A percentile compares a stretch with the other conserved stretches of the same genome.
Evolutionary conservation across 1,284 basidiomycete genomes (phyloP).

Genomic region (Papiliotrema laurentii): DNA sequence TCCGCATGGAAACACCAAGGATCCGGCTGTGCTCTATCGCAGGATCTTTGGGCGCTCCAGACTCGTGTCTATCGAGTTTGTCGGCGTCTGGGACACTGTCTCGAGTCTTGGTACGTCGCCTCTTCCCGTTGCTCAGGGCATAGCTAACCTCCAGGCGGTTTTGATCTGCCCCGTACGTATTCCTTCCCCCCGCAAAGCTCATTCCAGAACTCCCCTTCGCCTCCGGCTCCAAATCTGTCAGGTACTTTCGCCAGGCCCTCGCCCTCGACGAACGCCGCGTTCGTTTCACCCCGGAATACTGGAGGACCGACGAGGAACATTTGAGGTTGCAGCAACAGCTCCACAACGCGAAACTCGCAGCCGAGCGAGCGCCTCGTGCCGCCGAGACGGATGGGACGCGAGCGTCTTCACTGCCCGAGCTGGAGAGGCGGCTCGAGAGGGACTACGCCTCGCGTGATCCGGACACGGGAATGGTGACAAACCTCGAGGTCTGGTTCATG

Average conservation of each 20-base stretch:
- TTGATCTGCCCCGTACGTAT: slow-evolving; percentile 5
- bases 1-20: background rate
- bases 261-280: slow-evolving; percentile 42
- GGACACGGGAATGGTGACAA: slow-evolving; percentile 3
- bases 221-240: slow-evolving; percentile 18
- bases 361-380: background rate
- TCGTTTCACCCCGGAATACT: slow-evolving; percentile 34
- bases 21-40: slow-evolving; percentile 9
- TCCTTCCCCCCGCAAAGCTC: background rate
- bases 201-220: slow-evolving; percentile 24
- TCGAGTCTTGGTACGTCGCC: slow-evolving; percentile 10
- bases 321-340: background rate
- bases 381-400: background rate
- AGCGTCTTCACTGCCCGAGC: background rate
- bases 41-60: slow-evolving; percentile 21
- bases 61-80: slow-evolving; percentile 34
- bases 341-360: background rate
- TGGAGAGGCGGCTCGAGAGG: background rate
- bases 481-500: slow-evolving; percentile 29
- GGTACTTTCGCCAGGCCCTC: slow-evolving; percentile 42
- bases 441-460: background rate
- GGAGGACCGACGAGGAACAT: slow-evolving; percentile 7
- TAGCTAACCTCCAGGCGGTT: background rate
- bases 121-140: too few relatives aligned
- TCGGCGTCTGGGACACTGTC: slow-evolving; percentile 33